A percentile compares a stretch with the other conserved stretches of the same genome.
These are phyloP conservation scores for Phytophthora cryptogea DNA, from an alignment of 352 stramenopile genomes.

Conservation along the genomic window DNA sequence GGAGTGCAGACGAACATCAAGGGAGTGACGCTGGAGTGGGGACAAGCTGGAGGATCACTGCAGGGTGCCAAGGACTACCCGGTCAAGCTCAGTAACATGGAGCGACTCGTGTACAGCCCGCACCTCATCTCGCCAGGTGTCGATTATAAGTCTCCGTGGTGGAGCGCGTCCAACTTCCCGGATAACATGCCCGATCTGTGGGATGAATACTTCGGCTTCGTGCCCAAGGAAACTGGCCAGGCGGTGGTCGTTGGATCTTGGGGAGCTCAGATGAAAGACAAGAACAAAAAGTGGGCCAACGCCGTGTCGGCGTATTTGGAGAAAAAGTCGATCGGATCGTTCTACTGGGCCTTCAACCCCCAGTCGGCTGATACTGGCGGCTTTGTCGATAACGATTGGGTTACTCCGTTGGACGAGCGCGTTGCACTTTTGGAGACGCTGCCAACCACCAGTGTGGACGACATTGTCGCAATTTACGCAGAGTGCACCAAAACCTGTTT, in stretches of 20 bases:
- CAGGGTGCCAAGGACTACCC: slow-evolving; percentile 64
- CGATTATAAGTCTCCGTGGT: slow-evolving; percentile 69
- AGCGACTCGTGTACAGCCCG: slow-evolving; percentile 70
- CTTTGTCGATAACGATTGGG: slow-evolving; percentile 75
- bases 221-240: slow-evolving; percentile 56
- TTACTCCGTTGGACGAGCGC: slow-evolving; percentile 60
- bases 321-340: slow-evolving; percentile 62
- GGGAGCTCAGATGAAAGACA: slow-evolving; percentile 66
- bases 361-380: slow-evolving; percentile 72
- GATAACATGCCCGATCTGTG: slow-evolving; percentile 72
- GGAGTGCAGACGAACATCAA: slow-evolving; percentile 76
- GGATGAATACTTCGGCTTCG: slow-evolving; percentile 72
- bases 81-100: slow-evolving; percentile 71
- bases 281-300: slow-evolving; percentile 62
- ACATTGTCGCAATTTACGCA: slow-evolving; percentile 45
- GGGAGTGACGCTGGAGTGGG: slow-evolving; percentile 55
- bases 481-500: slow-evolving; percentile 44
- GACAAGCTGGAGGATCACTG: slow-evolving; percentile 62
- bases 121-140: slow-evolving; percentile 69
- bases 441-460: slow-evolving; percentile 43
- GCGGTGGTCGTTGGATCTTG: slow-evolving; percentile 69
- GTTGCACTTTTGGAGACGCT: slow-evolving; percentile 50
- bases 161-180: slow-evolving; percentile 57
- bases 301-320: slow-evolving; percentile 55
- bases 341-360: slow-evolving; percentile 83